Base-by-base conservation (phyloP, 805 yeast genomes). In the Wickerhamomyces chambardii region DNA sequence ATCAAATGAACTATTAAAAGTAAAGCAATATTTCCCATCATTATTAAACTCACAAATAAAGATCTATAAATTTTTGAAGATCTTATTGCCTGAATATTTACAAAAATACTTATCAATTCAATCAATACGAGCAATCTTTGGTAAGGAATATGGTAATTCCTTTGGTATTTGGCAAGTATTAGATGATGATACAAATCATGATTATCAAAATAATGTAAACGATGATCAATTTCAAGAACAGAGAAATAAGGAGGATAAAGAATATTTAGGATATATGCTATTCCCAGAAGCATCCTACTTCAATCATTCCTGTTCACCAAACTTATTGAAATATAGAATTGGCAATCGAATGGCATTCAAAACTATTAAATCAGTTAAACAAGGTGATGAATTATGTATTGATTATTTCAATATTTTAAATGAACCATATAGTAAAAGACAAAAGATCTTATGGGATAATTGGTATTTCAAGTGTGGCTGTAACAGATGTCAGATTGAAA, bases 231-330 rank as follows among this genome's bases (percentile, higher is more conserved):
- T 8, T 8, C 10, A 21, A 21, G 24, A 21, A 21, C 24, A 21
- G 10, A 7, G 24, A 8, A 10, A 8, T 8, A 45, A 54, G 10
- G 81, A 73, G 39, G 67, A 66, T 28, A 51, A 54, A 36, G 80
- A 74, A 38, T 75, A 69, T 43, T 61, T 76, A 34, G 86, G 86
- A 0, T 74, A 74, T 42, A 66, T 72, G 28, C 64, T 78, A 3
- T 73, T 64, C 38, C 82, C 84, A 1, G 66, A 69, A 21, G 84
- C 79, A 0, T 78, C 85, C 3, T 78, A 61, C 44, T 78, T 78
- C 63, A 78, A 78, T 47, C 85, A 78, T 50, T 73, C 81, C 4
- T 78, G 85, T 51, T 51, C 45, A 1, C 80, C 80, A n/a, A 75
- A 75, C 41, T 42, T 78, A 16, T 48, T 46, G 12, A 78, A 76